Base-by-base conservation (phyloP, 441 rosid genomes). In the Euphorbia celastroides region DNA sequence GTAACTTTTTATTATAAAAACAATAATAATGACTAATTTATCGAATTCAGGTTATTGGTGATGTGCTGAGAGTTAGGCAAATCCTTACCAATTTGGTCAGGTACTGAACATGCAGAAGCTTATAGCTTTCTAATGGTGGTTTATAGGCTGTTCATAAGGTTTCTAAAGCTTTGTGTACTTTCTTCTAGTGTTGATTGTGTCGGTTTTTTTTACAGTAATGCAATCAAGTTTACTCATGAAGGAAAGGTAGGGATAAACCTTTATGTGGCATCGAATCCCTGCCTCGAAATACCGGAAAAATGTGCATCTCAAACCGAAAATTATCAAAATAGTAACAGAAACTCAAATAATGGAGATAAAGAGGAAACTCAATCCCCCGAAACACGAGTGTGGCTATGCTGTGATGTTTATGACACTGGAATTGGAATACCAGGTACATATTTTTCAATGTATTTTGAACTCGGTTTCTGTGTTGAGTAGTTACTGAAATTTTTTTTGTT, bases 1-100 rank as follows among this genome's bases (percentile, higher is more conserved):
- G 13, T 23, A 7, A 52, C 12, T 20, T 22, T 0, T 52, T 22
- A 9, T 41, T n/a, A 1, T 34, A 34, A 34, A 3, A 34, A 9
- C 38, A 34, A 11, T 7, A 20, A 30, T 32, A 23, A 50, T 7
- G 12, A 12, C 56, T n/a, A 8, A 44, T 67, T 31, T 57, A 25
- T 65, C 28, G 16, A 67, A 71, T 68, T 79, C 81, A 92, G 98
- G 93, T 94, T 10, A 76, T 86, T 63, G 99, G 99, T 73, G 99
- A 94, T 81, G 99, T 94, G 72, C 80, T 94, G 61, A 80, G 99
- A 74, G 90, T 94, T 64, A 77, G 98, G 46, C 98, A 92, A 76
- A 92, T 94, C 58, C 97, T 92, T 72, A 90, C 99, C 77, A 94
- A 94, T 77, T 80, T 94, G 84, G 86, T 92, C 75, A 87, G 97